These are phyloP conservation scores for Punctularia strigosozonata DNA, from an alignment of 768 basidiomycete genomes.

Conservation along the genomic window DNA sequence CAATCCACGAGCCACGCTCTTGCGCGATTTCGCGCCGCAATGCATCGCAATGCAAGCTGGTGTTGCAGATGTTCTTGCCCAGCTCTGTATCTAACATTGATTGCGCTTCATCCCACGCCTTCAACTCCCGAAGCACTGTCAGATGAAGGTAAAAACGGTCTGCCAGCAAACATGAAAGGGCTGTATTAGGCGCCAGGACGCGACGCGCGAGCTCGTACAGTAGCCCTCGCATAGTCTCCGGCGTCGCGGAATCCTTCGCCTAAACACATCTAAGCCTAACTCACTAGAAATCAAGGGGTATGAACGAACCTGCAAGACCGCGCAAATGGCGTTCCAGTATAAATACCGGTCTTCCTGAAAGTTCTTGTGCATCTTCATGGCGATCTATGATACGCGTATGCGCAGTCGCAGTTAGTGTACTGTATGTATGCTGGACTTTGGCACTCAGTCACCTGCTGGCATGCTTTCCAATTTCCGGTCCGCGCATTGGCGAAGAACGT, in stretches of 20 bases:
- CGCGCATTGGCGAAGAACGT: constrained; percentile 80
- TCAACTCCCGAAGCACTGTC: constrained; percentile 55
- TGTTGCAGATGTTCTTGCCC: constrained; percentile 54
- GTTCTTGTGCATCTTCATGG: constrained; percentile 73
- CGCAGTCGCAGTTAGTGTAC: constrained; percentile 3
- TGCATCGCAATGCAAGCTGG: constrained; percentile 66
- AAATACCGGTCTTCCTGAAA: constrained; percentile 75
- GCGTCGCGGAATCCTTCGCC: constrained; percentile 62
- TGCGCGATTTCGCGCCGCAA: constrained; percentile 62
- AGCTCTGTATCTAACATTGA: constrained; percentile 57
- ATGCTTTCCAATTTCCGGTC: constrained; percentile 74
- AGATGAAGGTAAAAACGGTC: constrained; percentile 76
- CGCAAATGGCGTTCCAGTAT: constrained; percentile 75
- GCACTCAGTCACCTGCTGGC: constrained; percentile 52
- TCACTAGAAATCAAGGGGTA: constrained; percentile 5
- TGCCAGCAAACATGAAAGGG: constrained; percentile 49
- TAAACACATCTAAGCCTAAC: constrained; percentile 18
- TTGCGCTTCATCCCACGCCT: constrained; percentile 58
- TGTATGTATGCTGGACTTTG: constrained; percentile 5
- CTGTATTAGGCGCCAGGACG: constrained; percentile 49
- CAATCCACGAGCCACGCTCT: constrained; percentile 37
- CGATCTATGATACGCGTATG: too few relatives aligned
- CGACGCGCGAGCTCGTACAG: constrained; percentile 72
- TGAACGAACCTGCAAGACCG: constrained; percentile 57
- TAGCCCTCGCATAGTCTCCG: constrained; percentile 48